Conservation (phyloP, 2,329 filamentous ascomycete genomes). For the Cercospora sojina region DNA sequence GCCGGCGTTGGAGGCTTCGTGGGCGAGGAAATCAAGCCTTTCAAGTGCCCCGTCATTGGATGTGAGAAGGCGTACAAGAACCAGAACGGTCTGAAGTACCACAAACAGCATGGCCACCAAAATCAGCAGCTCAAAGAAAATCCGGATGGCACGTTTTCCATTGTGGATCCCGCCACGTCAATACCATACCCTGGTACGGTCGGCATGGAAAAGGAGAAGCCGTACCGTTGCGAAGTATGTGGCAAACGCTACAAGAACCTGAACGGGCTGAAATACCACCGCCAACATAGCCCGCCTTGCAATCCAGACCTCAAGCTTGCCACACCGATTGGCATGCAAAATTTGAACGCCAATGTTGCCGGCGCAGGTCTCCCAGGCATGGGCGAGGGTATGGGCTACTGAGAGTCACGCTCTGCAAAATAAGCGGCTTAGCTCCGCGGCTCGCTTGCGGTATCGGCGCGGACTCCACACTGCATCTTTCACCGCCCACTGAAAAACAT, state of each 20-base stretch:
- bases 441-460: conserved; percentile 18
- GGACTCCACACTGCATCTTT: not conserved
- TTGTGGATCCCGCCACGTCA: conserved; percentile 93
- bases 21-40: conserved; percentile 93
- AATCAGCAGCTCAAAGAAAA: conserved; percentile 97
- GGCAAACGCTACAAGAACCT: conserved; percentile 99
- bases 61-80: conserved; percentile 99
- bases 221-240: conserved; percentile 94
- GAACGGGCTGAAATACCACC: conserved; percentile 92
- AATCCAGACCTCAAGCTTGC: conserved; percentile 74
- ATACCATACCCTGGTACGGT: conserved; percentile 91
- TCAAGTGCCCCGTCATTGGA: conserved; percentile 95
- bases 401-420: conserved; percentile 11
- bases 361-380: conserved; percentile 56
- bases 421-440: conserved; percentile 16
- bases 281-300: conserved; percentile 74
- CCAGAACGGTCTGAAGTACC: conserved; percentile 95
- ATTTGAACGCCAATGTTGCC: conserved; percentile 51
- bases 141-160: conserved; percentile 94
- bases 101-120: conserved; percentile 85
- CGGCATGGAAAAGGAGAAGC: conserved; percentile 99
- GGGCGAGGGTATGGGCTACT: conserved; percentile 35
- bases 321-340: conserved; percentile 41
- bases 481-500: conserved; percentile 21
- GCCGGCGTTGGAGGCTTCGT: conserved; percentile 50